A percentile compares a stretch with the other conserved stretches of the same genome.
Conservation (phyloP, 305 asterid genomes). For the Fraxinus velutina region DNA sequence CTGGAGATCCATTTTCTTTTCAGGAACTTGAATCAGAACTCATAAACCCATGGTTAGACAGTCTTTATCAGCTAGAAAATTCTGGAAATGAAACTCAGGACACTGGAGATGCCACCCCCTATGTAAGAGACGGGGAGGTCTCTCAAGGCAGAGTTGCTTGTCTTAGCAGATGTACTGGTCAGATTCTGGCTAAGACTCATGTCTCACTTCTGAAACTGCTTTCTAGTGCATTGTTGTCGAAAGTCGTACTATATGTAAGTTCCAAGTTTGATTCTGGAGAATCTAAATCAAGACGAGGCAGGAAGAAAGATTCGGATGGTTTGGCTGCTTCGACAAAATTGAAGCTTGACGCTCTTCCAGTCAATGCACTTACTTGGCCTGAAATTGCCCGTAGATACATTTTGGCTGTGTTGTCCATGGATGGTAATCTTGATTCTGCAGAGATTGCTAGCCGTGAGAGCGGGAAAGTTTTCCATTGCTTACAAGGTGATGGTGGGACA, state of each 20-base stretch:
- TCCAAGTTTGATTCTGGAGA: constrained; percentile 76
- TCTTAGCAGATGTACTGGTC: constrained; percentile 49
- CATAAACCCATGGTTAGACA: constrained; percentile 64
- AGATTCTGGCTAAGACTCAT: constrained; percentile 56
- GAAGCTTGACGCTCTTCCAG: constrained; percentile 66
- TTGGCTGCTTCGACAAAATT: constrained; percentile 59
- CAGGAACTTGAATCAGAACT: constrained; percentile 76
- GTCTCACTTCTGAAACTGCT: constrained; percentile 65
- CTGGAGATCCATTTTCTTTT: constrained; percentile 61
- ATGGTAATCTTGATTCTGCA: constrained; percentile 74
- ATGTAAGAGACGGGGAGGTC: constrained; percentile 15
- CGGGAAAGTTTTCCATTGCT: constrained; percentile 82
- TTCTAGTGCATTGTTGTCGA: constrained; percentile 66
- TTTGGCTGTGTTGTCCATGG: constrained; percentile 73
- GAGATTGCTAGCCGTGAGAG: constrained; percentile 86
- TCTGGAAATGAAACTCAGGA: constrained; percentile 34
- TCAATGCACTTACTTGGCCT: constrained; percentile 93
- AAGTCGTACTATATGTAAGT: constrained; percentile 64
- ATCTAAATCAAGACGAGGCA: constrained; percentile 71
- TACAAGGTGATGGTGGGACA: constrained; percentile 90
- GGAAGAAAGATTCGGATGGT: constrained; percentile 71
- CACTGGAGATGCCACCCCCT: constrained; percentile 27
- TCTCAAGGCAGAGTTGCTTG: constrained; percentile 40
- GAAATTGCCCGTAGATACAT: constrained; percentile 88
- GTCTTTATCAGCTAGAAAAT: constrained; percentile 34